phyloP scores from a whole-genome alignment of 305 asterid species.

The Coffea humblotiana region DNA sequence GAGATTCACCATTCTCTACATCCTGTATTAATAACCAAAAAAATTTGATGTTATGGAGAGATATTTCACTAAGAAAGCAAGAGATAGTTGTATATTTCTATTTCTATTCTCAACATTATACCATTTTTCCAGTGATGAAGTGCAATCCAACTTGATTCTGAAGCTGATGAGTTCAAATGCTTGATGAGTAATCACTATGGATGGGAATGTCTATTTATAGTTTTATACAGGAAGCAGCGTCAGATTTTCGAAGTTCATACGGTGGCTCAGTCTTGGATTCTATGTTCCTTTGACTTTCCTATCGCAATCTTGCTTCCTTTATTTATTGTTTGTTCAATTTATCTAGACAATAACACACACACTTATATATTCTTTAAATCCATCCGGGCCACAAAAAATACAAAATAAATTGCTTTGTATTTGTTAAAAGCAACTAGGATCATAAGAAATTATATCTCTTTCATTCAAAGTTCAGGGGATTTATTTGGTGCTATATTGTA shows the following conservation, averaged over 20 bases:
- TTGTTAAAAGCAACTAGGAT: too few relatives aligned
- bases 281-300: neutral
- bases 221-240: neutral
- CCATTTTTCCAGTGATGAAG: neutral
- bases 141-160: neutral
- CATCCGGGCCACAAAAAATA: neutral
- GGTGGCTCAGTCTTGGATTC: neutral
- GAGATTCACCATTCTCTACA: neutral
- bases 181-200: neutral
- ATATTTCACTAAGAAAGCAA: neutral
- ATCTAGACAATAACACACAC: neutral
- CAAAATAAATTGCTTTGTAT: too few relatives aligned
- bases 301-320: neutral
- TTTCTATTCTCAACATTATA: neutral
- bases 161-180: neutral
- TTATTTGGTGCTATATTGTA: neutral
- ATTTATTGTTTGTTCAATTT: neutral
- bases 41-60: neutral
- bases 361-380: neutral
- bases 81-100: neutral
- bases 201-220: neutral
- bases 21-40: constrained; percentile 1
- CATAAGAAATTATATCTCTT: neutral
- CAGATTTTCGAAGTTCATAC: neutral
- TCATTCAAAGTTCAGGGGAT: neutral